Conservation (phyloP, 1,139 yeast genomes). For the Oligophagozyma castellii region DNA sequence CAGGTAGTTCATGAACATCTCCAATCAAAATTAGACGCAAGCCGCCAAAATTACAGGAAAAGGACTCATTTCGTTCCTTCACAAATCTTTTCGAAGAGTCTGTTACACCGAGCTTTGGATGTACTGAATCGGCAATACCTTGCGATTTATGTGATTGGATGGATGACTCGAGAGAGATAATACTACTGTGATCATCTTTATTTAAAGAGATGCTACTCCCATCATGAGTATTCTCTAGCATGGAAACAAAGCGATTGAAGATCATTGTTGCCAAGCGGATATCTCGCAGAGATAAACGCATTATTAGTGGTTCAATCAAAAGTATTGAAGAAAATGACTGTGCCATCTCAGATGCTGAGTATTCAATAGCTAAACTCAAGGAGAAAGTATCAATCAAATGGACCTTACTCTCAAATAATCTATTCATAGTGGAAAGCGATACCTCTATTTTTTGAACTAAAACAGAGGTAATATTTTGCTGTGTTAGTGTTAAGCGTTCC, state of each 20-base stretch:
- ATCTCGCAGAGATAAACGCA: slow-evolving; percentile 79
- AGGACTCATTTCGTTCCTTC: slow-evolving; percentile 54
- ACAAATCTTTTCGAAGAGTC: slow-evolving; percentile 7
- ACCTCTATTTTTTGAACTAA: slow-evolving; percentile 75
- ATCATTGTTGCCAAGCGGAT: slow-evolving; percentile 66
- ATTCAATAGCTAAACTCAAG: slow-evolving; percentile 59
- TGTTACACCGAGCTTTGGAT: slow-evolving; percentile 20
- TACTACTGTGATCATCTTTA: not conserved
- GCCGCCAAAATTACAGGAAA: slow-evolving; percentile 66
- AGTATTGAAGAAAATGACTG: slow-evolving; percentile 50
- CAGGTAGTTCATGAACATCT: slow-evolving; percentile 87
- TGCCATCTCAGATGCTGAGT: slow-evolving; percentile 46
- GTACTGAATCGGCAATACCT: not conserved
- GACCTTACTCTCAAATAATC: slow-evolving; percentile 42
- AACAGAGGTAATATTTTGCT: slow-evolving; percentile 48
- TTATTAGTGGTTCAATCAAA: slow-evolving; percentile 64
- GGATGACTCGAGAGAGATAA: not conserved
- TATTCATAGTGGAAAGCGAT: slow-evolving; percentile 69
- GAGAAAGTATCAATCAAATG: slow-evolving; percentile 85
- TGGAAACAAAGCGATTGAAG: slow-evolving; percentile 53
- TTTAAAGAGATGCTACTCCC: not conserved
- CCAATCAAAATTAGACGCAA: slow-evolving; percentile 80
- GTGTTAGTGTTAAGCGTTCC: slow-evolving; percentile 61
- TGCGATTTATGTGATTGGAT: not conserved
- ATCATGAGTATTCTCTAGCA: slow-evolving; percentile 22